Conservation (phyloP, 495 filamentous ascomycete species). For the Aspergillus bridgeri region DNA sequence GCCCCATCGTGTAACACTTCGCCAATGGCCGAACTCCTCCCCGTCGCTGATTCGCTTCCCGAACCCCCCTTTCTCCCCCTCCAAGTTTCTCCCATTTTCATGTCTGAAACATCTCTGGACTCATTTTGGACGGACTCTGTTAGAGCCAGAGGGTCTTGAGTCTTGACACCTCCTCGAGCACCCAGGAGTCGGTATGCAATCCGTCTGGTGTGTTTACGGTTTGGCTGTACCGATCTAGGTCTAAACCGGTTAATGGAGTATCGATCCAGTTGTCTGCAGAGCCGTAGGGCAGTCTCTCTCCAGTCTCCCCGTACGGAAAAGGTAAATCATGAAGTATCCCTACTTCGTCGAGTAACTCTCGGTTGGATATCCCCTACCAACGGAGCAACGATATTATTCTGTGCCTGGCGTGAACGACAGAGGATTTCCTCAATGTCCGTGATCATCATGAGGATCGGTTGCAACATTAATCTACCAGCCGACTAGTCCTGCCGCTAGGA, state of each 20-base stretch:
- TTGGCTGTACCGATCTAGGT: no score
- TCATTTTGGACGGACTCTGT: no score
- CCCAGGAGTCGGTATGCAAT: no score
- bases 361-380: not conserved
- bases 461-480: not conserved
- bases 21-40: conserved; percentile 4
- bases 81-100: conserved; percentile 2
- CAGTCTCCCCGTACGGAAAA: not conserved
- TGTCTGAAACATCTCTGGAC: conserved; percentile 3
- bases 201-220: no score
- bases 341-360: not conserved
- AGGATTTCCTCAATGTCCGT: not conserved
- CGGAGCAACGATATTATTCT: not conserved
- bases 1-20: conserved; percentile 15
- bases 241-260: no score
- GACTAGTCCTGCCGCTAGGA: conserved; percentile 7
- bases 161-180: no score
- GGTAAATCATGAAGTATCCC: not conserved
- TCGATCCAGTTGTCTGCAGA: no score
- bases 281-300: not conserved
- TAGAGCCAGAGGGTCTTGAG: no score
- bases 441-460: not conserved
- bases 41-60: conserved; percentile 9
- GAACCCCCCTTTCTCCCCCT: not conserved
- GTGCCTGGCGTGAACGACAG: not conserved